These are phyloP conservation scores for Ocimum tenuiflorum DNA, from an alignment of 257 asterid species.

Conservation along the genomic window DNA sequence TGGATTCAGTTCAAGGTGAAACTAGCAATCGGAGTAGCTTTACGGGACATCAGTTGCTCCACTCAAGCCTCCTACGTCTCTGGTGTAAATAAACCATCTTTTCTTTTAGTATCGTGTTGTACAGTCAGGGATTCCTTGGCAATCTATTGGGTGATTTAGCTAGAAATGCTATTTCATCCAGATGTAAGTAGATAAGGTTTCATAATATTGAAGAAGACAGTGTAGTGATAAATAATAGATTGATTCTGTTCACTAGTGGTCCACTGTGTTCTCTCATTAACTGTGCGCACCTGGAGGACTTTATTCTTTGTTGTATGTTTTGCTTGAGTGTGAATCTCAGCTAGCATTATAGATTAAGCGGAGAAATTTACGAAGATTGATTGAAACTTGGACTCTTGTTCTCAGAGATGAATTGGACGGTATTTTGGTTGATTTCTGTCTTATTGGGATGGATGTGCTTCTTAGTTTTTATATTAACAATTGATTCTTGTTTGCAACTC, in stretches of 20 bases:
- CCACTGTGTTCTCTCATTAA: not conserved
- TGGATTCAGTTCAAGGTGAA: conserved; percentile 22
- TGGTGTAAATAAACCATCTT: conserved; percentile 15
- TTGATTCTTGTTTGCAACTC: not conserved
- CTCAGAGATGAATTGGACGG: not conserved
- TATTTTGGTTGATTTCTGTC: not conserved
- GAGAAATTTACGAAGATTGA: not conserved
- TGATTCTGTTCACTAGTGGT: not conserved
- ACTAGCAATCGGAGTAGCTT: conserved; percentile 25
- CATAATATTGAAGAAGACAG: conserved; percentile 4
- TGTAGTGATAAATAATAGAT: conserved; percentile 6
- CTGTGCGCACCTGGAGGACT: not conserved
- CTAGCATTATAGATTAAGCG: not conserved
- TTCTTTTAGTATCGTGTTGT: conserved; percentile 22
- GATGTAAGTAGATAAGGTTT: conserved; percentile 13
- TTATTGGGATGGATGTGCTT: not conserved
- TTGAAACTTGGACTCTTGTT: not conserved
- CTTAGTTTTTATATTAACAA: not conserved
- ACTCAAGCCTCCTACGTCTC: not conserved
- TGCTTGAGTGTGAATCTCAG: not conserved
- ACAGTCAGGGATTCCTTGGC: conserved; percentile 3
- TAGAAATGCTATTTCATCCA: not conserved
- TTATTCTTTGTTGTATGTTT: not conserved
- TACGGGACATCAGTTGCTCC: not conserved
- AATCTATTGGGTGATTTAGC: conserved; percentile 8